These are phyloP conservation scores for Hondaea fermentalgiana DNA, from an alignment of 108 stramenopile genomes.

Conservation along the genomic window DNA sequence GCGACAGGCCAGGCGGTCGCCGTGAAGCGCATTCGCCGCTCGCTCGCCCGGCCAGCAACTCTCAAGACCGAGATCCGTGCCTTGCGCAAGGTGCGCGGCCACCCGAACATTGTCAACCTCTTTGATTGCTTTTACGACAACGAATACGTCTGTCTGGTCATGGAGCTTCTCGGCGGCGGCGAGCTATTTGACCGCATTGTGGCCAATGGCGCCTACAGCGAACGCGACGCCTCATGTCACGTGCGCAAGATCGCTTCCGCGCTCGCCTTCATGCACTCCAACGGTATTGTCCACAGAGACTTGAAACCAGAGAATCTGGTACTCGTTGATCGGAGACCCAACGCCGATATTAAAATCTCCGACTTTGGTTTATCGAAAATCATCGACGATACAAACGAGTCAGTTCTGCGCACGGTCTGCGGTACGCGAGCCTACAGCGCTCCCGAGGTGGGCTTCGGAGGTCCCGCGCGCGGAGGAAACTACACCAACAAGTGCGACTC, in stretches of 20 bases:
- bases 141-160: constrained; percentile 59
- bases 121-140: constrained; percentile 57
- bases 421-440: constrained; percentile 38
- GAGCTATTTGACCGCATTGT: constrained; percentile 61
- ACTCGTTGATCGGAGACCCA: constrained; percentile 3
- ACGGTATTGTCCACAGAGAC: constrained; percentile 70
- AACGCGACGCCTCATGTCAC: constrained; percentile 50
- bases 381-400: background rate
- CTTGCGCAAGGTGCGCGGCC: constrained; percentile 29
- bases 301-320: constrained; percentile 73
- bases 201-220: constrained; percentile 28
- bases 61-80: constrained; percentile 17
- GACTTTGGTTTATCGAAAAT: constrained; percentile 62
- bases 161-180: constrained; percentile 59
- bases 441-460: constrained; percentile 27
- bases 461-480: background rate
- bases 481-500: constrained; percentile 32
- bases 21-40: constrained; percentile 1
- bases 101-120: constrained; percentile 65
- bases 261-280: constrained; percentile 61
- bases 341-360: constrained; percentile 50
- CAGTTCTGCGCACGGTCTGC: constrained; percentile 21
- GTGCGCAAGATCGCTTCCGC: constrained; percentile 57
- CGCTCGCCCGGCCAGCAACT: background rate
- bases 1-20: background rate